Evolutionary conservation across 148 eudicot genomes (phyloP).

Genomic region (Arbutus unedo): DNA sequence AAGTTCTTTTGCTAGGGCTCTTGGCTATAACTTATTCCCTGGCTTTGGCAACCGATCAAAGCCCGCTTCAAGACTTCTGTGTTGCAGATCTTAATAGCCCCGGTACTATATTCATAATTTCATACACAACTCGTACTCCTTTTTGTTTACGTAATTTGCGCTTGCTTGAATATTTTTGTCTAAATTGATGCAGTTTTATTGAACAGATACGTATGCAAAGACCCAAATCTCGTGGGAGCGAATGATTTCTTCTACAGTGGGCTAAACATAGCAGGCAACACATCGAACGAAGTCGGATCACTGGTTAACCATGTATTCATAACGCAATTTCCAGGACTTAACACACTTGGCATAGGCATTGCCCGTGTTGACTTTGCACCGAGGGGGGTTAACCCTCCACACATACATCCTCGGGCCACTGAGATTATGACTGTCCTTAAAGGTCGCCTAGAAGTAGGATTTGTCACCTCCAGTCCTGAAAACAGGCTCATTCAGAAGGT

Average conservation of each 20-base stretch:
- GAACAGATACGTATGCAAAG: conserved; percentile 18
- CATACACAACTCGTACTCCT: too few relatives aligned
- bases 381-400: conserved; percentile 21
- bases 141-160: too few relatives aligned
- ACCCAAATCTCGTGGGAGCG: conserved; percentile 6
- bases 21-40: conserved; percentile 8
- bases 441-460: conserved; percentile 16
- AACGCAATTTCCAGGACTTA: conserved; percentile 19
- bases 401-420: conserved; percentile 24
- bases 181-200: background rate
- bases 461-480: conserved; percentile 17
- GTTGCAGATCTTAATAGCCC: conserved; percentile 18
- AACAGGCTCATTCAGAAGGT: conserved; percentile 6
- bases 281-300: conserved; percentile 22
- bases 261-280: conserved; percentile 17
- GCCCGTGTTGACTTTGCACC: conserved; percentile 28
- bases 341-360: conserved; percentile 23
- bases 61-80: conserved; percentile 29
- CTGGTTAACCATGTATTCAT: conserved; percentile 16
- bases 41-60: conserved; percentile 21
- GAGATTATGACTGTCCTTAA: conserved; percentile 24
- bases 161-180: too few relatives aligned
- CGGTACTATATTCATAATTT: background rate
- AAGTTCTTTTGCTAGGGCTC: background rate
- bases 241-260: conserved; percentile 23